A percentile compares a stretch with the other conserved stretches of the same genome.
Evolutionary conservation across 140 eudicot genomes (phyloP).

Genomic region (Flaveria floridana): DNA sequence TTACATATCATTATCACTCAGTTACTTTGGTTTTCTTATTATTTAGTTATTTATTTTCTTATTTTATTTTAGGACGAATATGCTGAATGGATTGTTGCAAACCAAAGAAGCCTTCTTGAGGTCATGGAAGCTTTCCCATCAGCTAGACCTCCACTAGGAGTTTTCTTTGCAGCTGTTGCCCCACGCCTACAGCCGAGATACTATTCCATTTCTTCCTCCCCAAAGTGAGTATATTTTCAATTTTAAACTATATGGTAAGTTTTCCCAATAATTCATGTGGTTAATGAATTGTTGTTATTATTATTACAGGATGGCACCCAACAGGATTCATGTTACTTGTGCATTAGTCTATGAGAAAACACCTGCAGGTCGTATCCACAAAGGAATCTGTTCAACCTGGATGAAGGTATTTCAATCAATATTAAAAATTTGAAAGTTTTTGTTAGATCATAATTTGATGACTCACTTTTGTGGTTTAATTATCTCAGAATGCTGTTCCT

Average conservation of each 20-base stretch:
- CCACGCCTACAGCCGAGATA: constrained; percentile 95
- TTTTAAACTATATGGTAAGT: not conserved
- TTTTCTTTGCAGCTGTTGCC: constrained; percentile 91
- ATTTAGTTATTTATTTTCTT: not conserved
- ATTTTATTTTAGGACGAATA: constrained; percentile 75
- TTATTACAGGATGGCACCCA: constrained; percentile 65
- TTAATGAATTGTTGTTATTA: constrained; percentile 13
- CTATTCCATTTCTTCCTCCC: constrained; percentile 93
- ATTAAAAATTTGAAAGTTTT: not conserved
- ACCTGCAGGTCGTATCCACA: constrained; percentile 84
- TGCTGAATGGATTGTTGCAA: constrained; percentile 83
- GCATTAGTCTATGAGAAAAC: constrained; percentile 85
- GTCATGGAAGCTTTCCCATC: constrained; percentile 89
- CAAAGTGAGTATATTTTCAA: constrained; percentile 49
- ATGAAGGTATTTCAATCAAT: constrained; percentile 62
- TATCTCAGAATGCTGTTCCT: constrained; percentile 79
- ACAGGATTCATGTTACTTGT: constrained; percentile 93
- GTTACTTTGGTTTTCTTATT: not conserved
- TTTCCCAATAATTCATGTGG: constrained; percentile 11
- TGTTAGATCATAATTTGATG: not conserved
- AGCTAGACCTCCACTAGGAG: constrained; percentile 89
- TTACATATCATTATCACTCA: not conserved
- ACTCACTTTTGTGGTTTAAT: constrained; percentile 13
- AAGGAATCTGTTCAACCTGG: constrained; percentile 98
- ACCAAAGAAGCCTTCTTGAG: constrained; percentile 89